A percentile compares a stretch with the other conserved stretches of the same genome.
These are phyloP conservation scores for Linnemannia schmuckeri DNA, from an alignment of 192 early-diverging fungal species.

Conservation along the genomic window DNA sequence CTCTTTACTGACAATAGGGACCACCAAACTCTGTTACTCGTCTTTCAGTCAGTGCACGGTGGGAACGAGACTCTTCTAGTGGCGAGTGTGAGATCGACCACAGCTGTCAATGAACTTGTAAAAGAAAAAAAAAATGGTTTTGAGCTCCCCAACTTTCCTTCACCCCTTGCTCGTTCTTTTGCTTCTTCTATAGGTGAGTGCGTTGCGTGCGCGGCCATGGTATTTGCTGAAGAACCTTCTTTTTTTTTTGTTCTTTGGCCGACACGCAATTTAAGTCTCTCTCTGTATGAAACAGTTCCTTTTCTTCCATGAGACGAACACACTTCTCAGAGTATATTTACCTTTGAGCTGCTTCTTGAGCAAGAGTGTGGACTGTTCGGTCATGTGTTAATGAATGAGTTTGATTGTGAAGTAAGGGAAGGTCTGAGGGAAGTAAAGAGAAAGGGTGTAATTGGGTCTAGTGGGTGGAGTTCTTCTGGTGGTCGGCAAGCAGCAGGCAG, in stretches of 20 bases:
- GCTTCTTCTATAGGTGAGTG: not conserved
- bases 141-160: not conserved
- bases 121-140: not conserved
- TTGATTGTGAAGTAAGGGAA: not conserved
- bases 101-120: not conserved
- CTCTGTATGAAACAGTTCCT: not conserved
- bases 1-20: not conserved
- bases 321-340: slow-evolving; percentile 2
- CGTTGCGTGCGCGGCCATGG: not conserved
- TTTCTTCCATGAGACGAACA: not conserved
- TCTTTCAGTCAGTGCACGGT: not conserved
- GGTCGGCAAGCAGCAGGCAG: not conserved
- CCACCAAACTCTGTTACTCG: not conserved
- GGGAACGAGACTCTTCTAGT: not conserved
- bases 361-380: slow-evolving; percentile 60
- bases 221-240: not conserved
- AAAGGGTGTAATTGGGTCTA: not conserved
- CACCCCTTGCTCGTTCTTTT: not conserved
- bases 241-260: not conserved
- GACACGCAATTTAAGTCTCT: not conserved
- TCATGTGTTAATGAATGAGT: not conserved
- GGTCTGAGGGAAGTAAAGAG: too few relatives aligned
- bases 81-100: not conserved
- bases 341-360: slow-evolving; percentile 65
- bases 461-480: not conserved